These are phyloP conservation scores for Rhodotorula graminis DNA, from an alignment of 768 basidiomycete species.

Conservation along the genomic window DNA sequence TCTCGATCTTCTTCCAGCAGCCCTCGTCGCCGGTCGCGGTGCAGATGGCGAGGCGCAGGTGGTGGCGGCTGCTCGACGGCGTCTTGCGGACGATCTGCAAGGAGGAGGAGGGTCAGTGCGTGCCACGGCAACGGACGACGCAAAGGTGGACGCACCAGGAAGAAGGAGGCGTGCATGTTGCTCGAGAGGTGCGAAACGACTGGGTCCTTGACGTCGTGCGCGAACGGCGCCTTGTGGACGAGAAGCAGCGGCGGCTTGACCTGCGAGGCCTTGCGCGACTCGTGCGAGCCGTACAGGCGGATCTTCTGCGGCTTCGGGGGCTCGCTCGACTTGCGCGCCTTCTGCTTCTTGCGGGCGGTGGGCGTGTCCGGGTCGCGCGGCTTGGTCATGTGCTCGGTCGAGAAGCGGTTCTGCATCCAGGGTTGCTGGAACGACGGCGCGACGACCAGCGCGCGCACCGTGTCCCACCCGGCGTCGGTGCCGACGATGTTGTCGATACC, in stretches of 20 bases:
- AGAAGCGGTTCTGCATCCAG: background rate
- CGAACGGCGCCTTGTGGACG: background rate
- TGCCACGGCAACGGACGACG: too few relatives aligned
- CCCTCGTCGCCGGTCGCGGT: background rate
- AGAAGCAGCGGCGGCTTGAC: background rate
- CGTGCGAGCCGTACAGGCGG: background rate
- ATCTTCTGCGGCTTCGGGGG: background rate
- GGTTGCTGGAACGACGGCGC: background rate
- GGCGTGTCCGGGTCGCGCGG: background rate
- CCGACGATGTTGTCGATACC: background rate
- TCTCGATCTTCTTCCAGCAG: background rate
- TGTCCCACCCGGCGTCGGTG: background rate
- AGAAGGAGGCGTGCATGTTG: background rate
- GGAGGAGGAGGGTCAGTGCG: background rate
- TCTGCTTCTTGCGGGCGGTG: too few relatives aligned
- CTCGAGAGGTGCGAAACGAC: background rate
- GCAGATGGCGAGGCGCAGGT: constrained; percentile 6
- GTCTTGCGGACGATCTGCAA: background rate
- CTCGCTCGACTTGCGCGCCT: background rate
- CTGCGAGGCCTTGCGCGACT: background rate
- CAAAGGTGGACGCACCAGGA: background rate
- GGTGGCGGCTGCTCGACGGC: background rate
- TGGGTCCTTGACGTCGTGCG: too few relatives aligned
- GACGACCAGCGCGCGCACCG: constrained; percentile 6
- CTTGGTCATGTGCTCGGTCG: background rate